Evolutionary conservation across 2,329 filamentous ascomycete species (phyloP), one percentile per base, ranked within the genome.

Genomic region (Metarhizium guizhouense): DNA sequence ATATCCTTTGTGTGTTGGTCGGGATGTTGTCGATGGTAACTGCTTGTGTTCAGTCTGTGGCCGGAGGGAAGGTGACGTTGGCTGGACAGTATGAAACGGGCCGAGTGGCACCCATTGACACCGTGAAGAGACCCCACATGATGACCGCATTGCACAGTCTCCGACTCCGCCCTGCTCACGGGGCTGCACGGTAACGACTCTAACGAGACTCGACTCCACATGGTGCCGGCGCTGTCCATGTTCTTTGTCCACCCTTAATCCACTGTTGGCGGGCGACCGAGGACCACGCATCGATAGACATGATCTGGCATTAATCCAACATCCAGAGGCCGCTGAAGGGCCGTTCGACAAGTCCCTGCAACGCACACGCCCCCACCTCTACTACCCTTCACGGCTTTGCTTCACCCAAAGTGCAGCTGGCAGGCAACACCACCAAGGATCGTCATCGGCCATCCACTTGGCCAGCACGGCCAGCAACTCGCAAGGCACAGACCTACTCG

Each of bases 81-180:
- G 13, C 36, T 16, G 4, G 49, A 54, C 54, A 56, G 57, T 52
- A 25, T 14, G 18, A 51, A 34, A 38, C 45, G 45, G 18, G 14
- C 34, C n/a, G 56, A 51, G 43, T 18, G 40, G 20, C 38, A 34
- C 42, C 36, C 47, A 14, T 47, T 18, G 47, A 45, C 53, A 54
- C 53, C 47, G 53, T 51, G 36, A 34, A 18, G 32, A 18, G 4
- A 16, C 36, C 25, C 47, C 45, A 51, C 53, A 8, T 16, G 32
- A 54, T 52, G 54, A 53, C 52, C 52, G 36, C 50, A 57, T 53
- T 42, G 57, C 53, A 59, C 57, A 58, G 57, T 55, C 25, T 51
- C 32, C 29, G 40, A 25, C 16, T 43, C 36, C 32, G 40, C 40
- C 40, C 6, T 16, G 6, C 40, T 43, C 40, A 43, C 40, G 40